Conservation (phyloP, 768 basidiomycete species). For the Pleurotus sapidus region DNA sequence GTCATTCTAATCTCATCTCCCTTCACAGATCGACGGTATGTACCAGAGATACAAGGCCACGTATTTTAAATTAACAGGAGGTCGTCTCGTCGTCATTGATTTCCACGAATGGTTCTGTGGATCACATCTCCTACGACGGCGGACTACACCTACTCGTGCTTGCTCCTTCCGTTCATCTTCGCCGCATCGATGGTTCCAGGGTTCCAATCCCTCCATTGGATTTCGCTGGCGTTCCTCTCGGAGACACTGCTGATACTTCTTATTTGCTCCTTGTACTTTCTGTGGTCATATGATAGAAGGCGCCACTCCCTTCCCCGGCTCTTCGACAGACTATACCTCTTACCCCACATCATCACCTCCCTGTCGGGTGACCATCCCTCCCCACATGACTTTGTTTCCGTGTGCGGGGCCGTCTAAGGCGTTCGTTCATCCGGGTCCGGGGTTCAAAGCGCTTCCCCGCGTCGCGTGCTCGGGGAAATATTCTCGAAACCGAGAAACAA, state of each 20-base stretch:
- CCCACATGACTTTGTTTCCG: background rate
- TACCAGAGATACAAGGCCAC: background rate
- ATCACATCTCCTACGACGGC: background rate
- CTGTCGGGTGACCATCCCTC: background rate
- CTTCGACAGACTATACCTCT: background rate
- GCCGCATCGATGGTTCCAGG: background rate
- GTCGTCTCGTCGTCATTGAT: background rate
- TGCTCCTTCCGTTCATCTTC: background rate
- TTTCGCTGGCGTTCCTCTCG: background rate
- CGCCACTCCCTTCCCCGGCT: background rate
- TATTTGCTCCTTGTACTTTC: background rate
- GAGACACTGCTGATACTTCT: background rate
- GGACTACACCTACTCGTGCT: background rate
- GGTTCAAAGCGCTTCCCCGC: background rate
- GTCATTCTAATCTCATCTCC: background rate
- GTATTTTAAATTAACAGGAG: background rate
- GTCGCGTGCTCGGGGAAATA: background rate
- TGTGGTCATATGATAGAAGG: background rate
- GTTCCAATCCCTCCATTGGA: too few species aligned
- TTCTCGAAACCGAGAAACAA: background rate
- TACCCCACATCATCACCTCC: background rate
- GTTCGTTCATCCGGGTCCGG: background rate
- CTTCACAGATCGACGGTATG: background rate
- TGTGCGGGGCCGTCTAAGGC: background rate
- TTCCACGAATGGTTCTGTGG: background rate